Evolutionary conservation across 805 yeast genomes (phyloP), one percentile per base, ranked within the genome.

Genomic region (Metschnikowia anglica): DNA sequence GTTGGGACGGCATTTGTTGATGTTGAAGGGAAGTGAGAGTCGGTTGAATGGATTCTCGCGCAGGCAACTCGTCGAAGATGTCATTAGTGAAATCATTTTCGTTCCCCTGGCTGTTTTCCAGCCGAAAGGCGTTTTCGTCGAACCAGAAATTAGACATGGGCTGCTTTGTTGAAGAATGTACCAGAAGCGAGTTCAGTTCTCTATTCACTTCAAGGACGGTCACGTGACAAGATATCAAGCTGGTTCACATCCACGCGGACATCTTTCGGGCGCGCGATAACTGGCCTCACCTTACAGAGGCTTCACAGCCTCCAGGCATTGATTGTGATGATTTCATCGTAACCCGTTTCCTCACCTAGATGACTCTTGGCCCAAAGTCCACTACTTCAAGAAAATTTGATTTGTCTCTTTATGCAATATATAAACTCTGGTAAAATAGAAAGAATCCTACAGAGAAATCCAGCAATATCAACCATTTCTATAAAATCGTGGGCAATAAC

Each of bases 61-160:
- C 38, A 10, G 41, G 29, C 18, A 34, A 17, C 28, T 51, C 54
- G 31, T 49, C 53, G 24, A 54, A 51, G 25, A 49, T 41, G 10
- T 39, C 40, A 29, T 46, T 44, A 33, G 43, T 27, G 21, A 48
- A 34, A 18, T 43, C 49, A 4, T 37, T 41, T 20, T 49, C 54
- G 4, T 26, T 31, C 3, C 20, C 36, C 28, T 43, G 45, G 19
- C 39, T 37, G 19, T 40, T 44, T 31, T 37, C 47, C 34, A 31
- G 48, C 37, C 38, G 43, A 35, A 52, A 51, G 16, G 51, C 54
- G 39, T 48, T 53, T 33, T 51, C 53, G 43, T 53, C 44, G 38
- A 49, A 46, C 55, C 56, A 51, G 44, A 40, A 47, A 39, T 51
- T 54, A 8, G 56, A 52, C 55, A 53, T 50, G 15, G 37, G 23